Percentiles rank a stretch among this genome's conserved stretches.
Conservation (phyloP, 352 stramenopile genomes). For the Globisporangium canariense region DNA sequence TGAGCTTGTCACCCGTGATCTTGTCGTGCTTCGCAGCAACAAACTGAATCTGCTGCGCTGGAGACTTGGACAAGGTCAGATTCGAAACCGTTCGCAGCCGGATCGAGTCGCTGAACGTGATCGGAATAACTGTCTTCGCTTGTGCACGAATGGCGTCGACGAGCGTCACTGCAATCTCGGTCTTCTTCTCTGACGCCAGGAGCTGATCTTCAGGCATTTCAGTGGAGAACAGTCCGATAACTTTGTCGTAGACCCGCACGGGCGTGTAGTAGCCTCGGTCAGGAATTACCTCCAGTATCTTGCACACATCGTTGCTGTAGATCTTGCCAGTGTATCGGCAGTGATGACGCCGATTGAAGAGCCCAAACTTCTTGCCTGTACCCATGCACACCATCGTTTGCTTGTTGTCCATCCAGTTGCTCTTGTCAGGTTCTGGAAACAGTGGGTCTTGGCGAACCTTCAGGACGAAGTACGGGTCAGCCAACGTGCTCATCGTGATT, state of each 20-base stretch:
- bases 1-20: conserved; percentile 43
- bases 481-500: conserved; percentile 76
- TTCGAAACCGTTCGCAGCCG: conserved; percentile 48
- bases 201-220: conserved; percentile 83
- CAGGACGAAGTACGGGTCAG: conserved; percentile 79
- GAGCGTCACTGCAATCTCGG: conserved; percentile 81
- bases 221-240: conserved; percentile 79
- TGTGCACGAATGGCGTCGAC: conserved; percentile 68
- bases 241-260: conserved; percentile 72
- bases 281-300: conserved; percentile 72
- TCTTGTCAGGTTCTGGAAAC: conserved; percentile 62
- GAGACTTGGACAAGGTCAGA: conserved; percentile 47
- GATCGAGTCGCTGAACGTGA: conserved; percentile 70
- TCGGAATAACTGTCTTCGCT: conserved; percentile 49
- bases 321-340: conserved; percentile 86
- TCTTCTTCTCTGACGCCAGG: conserved; percentile 83
- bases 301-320: conserved; percentile 83
- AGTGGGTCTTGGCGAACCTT: conserved; percentile 54
- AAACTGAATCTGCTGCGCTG: conserved; percentile 67
- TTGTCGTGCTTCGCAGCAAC: conserved; percentile 33
- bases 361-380: conserved; percentile 83
- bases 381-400: conserved; percentile 79
- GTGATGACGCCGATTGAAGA: conserved; percentile 87
- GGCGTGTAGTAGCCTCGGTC: conserved; percentile 80
- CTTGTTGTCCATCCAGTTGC: conserved; percentile 86